Evolutionary conservation across 768 basidiomycete species (phyloP).

Genomic region (Suillus spraguei): DNA sequence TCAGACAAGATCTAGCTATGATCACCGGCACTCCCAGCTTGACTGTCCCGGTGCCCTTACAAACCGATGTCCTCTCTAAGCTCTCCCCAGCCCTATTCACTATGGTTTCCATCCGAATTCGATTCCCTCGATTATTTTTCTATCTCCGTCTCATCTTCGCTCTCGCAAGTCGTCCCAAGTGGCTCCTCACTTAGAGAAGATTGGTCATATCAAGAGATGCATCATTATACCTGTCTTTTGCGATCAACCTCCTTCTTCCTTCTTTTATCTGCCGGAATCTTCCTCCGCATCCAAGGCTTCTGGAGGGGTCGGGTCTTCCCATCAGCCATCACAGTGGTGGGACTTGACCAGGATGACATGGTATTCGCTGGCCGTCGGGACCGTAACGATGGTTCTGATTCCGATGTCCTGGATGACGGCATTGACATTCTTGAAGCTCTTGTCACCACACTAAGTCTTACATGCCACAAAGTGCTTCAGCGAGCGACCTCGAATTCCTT

Average conservation of each 20-base stretch:
- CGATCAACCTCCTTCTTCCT: background rate
- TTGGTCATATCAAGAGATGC: background rate
- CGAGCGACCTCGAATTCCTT: background rate
- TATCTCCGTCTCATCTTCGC: background rate
- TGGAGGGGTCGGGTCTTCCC: too few relatives aligned
- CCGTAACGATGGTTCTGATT: background rate
- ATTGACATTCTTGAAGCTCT: background rate
- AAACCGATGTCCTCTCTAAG: background rate
- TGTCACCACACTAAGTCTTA: background rate
- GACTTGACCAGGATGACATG: background rate
- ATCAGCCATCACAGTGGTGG: background rate
- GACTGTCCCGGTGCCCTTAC: background rate
- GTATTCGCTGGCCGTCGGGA: background rate
- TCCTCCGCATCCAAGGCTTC: background rate
- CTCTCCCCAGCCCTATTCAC: background rate
- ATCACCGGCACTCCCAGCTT: background rate
- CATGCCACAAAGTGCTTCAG: background rate
- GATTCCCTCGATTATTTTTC: background rate
- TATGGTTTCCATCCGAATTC: background rate
- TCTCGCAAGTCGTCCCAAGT: background rate
- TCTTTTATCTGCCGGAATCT: background rate
- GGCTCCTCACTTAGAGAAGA: background rate
- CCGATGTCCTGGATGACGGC: background rate
- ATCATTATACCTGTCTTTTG: background rate
- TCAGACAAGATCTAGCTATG: background rate